Evolutionary conservation across 306 rosid species (phyloP).

Genomic region (Quercus alba): DNA sequence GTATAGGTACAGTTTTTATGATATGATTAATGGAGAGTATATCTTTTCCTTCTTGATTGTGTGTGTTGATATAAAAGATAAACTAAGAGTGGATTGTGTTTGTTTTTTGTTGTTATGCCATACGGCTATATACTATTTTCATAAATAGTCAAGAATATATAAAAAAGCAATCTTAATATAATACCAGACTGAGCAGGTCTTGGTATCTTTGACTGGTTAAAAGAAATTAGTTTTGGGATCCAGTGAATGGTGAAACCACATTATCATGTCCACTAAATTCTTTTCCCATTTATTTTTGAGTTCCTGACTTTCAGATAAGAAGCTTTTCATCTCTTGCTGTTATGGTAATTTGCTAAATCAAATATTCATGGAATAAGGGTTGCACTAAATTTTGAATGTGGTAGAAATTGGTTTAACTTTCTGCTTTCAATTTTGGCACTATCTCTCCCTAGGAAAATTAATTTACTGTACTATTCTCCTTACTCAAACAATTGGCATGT

Average conservation of each 20-base stretch:
- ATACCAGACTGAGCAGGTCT: not conserved
- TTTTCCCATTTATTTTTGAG: not conserved
- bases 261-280: not conserved
- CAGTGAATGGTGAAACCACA: not conserved
- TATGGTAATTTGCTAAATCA: constrained; percentile 9
- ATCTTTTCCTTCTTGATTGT: not conserved
- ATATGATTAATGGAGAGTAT: no score
- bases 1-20: no score
- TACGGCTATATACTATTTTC: not conserved
- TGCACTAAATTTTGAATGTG: constrained; percentile 12
- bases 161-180: not conserved
- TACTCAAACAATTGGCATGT: not conserved
- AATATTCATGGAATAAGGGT: not conserved
- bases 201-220: not conserved
- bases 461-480: not conserved
- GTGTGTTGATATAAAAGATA: not conserved
- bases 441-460: not conserved
- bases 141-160: not conserved
- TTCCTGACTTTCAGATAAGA: constrained; percentile 12
- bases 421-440: not conserved
- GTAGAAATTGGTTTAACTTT: not conserved
- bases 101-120: not conserved
- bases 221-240: not conserved
- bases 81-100: not conserved
- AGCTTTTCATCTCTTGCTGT: constrained; percentile 1